Evolutionary conservation across 2,329 filamentous ascomycete species (phyloP), one percentile per base, ranked within the genome.

Genomic region (Epichloe glyceriae): DNA sequence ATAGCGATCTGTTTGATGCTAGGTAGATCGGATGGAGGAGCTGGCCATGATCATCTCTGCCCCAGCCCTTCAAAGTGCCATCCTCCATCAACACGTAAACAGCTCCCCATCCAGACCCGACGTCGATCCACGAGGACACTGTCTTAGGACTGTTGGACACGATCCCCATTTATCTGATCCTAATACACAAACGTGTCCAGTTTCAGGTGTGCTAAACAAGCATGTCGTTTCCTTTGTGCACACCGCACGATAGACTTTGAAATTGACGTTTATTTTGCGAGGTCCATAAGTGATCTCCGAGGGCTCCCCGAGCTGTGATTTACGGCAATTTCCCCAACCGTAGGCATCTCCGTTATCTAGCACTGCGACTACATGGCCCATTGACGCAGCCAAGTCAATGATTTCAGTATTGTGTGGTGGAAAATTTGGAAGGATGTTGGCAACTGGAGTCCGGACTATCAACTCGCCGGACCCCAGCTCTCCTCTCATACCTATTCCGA

Each of bases 161-260:
- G 48, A 90, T 68, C 1, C 73, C 76, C 82, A 89, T 64, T 88
- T 91, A 62, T 90, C 79, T 30, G 81, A 78, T 1, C 91, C 91
- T 1, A 95, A 64, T 4, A 95, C 69, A 3, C 69, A 56, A 48
- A 89, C 70, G 33, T 81, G 67, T 3, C 86, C 86, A n/a, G 67
- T 67, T 0, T 67, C 67, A 2, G 74, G 64, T 4, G 71, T 66
- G 4, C 76, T 75, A 39, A 87, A 73, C 5, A 96, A 63, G 60
- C 84, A 86, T 0, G 89, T 95, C 60, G 95, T 91, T 54, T 96
- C 88, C 54, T 86, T 80, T 8, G 90, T 90, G 64, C 89, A 95
- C 0, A 85, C 81, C 1, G 80, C 88, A 55, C 78, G 75, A 12
- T 67, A 65, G 2, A 83, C 83, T n/a, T 67, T 69, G 64, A 94